Evolutionary conservation across 306 rosid species (phyloP).

Genomic region (Casuarina equisetifolia): DNA sequence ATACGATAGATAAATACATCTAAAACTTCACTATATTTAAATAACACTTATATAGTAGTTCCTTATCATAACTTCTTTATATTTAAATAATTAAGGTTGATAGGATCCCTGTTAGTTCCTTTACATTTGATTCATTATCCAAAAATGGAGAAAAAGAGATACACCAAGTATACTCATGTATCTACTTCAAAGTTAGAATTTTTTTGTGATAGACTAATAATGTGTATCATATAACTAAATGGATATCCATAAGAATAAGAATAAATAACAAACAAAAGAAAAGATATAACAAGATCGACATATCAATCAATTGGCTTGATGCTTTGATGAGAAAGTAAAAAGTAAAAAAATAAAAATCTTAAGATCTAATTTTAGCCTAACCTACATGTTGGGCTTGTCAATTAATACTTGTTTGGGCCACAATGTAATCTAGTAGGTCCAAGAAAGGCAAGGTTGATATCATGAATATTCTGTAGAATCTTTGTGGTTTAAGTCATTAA

Average conservation of each 20-base stretch:
- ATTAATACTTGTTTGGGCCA: no score
- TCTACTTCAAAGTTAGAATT: not conserved
- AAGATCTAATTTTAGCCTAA: not conserved
- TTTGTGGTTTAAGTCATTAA: no score
- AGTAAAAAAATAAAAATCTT: not conserved
- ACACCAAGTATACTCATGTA: not conserved
- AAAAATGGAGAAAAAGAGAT: not conserved
- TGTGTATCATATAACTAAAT: not conserved
- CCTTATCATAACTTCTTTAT: not conserved
- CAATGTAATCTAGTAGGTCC: no score
- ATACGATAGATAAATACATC: not conserved
- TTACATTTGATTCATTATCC: not conserved
- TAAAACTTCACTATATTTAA: not conserved
- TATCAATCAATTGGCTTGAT: not conserved
- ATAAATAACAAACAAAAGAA: no score
- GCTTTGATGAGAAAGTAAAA: not conserved
- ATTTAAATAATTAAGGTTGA: not conserved
- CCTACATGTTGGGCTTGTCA: no score
- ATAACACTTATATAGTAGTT: not conserved
- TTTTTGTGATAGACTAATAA: not conserved
- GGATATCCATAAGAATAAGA: not conserved
- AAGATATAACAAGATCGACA: not conserved
- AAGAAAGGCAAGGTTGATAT: no score
- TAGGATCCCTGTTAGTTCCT: conserved; percentile 3
- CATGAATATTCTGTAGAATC: no score